A percentile compares a stretch with the other conserved stretches of the same genome.
Conservation (phyloP, 495 filamentous ascomycete species). For the Talaromyces nanjingensis region DNA sequence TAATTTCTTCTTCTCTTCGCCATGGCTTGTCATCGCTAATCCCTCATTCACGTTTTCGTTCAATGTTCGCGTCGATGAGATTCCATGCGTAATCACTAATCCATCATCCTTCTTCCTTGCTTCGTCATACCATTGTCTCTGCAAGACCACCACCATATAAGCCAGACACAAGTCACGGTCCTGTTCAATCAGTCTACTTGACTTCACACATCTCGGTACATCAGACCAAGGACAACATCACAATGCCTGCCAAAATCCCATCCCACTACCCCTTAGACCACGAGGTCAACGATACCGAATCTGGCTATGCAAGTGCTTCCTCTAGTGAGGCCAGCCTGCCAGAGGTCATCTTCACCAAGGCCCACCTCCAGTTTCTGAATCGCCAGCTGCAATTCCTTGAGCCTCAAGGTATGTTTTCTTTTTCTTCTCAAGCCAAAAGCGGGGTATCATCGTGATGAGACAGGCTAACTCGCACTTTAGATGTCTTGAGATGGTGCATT, state of each 20-base stretch:
- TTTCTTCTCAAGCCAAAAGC: slow-evolving; percentile 1
- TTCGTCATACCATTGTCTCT: background rate
- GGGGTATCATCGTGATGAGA: background rate
- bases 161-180: background rate
- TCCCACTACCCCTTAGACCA: slow-evolving; percentile 31
- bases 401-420: slow-evolving; percentile 50
- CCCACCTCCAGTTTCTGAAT: slow-evolving; percentile 87
- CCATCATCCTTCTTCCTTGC: background rate
- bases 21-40: background rate
- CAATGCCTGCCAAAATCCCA: slow-evolving; percentile 28
- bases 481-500: slow-evolving; percentile 88
- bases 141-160: background rate
- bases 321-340: slow-evolving; percentile 61
- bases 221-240: too few relatives aligned
- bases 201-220: background rate
- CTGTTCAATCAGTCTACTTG: background rate
- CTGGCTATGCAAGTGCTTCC: slow-evolving; percentile 77
- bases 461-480: slow-evolving; percentile 27
- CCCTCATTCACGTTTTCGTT: background rate
- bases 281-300: slow-evolving; percentile 53
- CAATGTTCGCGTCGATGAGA: background rate
- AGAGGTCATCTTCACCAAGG: slow-evolving; percentile 77
- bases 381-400: slow-evolving; percentile 75
- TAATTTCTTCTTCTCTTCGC: background rate
- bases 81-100: background rate